Conservation (phyloP, 2,329 filamentous ascomycete species). For the Venturiaceae sp. region DNA sequence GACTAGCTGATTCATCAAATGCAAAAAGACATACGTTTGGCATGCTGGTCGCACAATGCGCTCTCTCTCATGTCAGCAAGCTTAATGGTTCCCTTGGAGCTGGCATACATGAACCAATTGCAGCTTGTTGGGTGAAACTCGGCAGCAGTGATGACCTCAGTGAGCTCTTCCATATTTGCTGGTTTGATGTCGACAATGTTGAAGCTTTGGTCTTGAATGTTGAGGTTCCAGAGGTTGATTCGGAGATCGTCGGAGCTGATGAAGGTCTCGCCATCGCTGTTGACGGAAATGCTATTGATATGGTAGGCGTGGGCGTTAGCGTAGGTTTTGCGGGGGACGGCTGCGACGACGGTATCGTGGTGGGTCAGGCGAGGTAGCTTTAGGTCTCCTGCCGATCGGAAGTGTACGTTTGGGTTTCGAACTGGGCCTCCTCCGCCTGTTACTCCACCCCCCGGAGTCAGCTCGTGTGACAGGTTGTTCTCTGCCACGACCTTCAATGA, state of each 20-base stretch:
- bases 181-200: constrained; percentile 99
- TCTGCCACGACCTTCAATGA: constrained; percentile 97
- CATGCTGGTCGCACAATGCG: constrained; percentile 89
- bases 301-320: constrained; percentile 98
- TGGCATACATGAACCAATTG: constrained; percentile 99
- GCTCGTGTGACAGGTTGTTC: constrained; percentile 93
- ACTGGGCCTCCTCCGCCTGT: constrained; percentile 70
- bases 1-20: constrained; percentile 6
- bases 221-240: constrained; percentile 98
- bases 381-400: constrained; percentile 71
- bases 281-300: constrained; percentile 99
- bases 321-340: constrained; percentile 90
- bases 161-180: constrained; percentile 98
- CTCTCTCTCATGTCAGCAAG: constrained; percentile 97
- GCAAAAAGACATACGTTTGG: constrained; percentile 63
- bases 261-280: constrained; percentile 98
- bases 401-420: constrained; percentile 62
- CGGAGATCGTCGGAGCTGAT: constrained; percentile 97
- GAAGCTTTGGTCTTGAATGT: constrained; percentile 99
- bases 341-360: constrained; percentile 95
- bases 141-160: constrained; percentile 95
- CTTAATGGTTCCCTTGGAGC: constrained; percentile 98
- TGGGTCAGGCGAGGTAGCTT: constrained; percentile 95
- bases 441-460: constrained; percentile 64
- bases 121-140: constrained; percentile 96